Percentiles rank a stretch among this genome's conserved stretches.
phyloP scores from a whole-genome alignment of 176 grass and related monocot genomes.

The Tuctoria greenei region DNA sequence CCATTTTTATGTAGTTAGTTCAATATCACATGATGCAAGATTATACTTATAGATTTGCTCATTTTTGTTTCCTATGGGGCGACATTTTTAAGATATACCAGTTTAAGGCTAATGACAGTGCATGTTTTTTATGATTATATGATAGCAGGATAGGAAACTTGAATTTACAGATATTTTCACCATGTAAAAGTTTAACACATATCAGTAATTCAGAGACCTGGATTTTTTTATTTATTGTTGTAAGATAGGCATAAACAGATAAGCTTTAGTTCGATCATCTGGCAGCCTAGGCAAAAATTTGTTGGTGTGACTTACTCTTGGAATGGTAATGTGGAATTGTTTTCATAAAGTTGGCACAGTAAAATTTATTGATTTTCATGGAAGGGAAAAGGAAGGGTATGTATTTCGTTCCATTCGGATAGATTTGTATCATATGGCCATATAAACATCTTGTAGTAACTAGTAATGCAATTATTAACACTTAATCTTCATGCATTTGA shows the following conservation, averaged over 20 bases:
- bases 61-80: background rate
- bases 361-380: background rate
- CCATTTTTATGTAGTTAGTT: background rate
- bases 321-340: background rate
- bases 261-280: background rate
- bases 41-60: background rate
- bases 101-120: no score
- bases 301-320: background rate
- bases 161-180: no score
- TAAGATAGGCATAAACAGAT: no score
- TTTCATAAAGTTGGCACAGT: background rate
- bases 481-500: background rate
- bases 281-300: no score
- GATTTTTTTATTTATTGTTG: no score
- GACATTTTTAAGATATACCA: slow-evolving; percentile 6
- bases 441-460: background rate
- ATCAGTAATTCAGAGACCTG: no score
- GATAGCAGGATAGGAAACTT: no score
- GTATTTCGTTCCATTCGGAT: background rate
- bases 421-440: background rate
- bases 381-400: background rate
- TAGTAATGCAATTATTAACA: background rate
- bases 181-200: no score
- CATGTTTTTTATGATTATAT: no score
- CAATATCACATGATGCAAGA: background rate